Evolutionary conservation across 2,329 filamentous ascomycete genomes (phyloP), one percentile per base, ranked within the genome.

Genomic region (Mycosphaerelloides madeirae): DNA sequence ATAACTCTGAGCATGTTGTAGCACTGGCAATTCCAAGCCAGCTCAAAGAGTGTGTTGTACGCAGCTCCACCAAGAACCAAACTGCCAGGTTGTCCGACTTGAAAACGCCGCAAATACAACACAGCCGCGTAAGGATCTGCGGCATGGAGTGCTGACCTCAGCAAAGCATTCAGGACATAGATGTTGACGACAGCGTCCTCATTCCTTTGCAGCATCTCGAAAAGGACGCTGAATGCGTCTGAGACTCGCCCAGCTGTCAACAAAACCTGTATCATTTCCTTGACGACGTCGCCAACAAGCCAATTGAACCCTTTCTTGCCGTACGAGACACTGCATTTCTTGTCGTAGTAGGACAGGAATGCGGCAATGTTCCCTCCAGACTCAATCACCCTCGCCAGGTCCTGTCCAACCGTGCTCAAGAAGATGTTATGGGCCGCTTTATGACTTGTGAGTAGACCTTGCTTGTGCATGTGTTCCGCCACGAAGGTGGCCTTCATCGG

Each of bases 1-100:
- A 65, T 43, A 1, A 64, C 57, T 14, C 60, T 50, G n/a, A 60
- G 40, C 36, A 57, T 53, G 34, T 65, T 65, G 49, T 50, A 58
- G 38, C 49, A 53, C 7, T 46, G 43, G 5, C 37, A 16, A 3
- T 39, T 32, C 55, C 54, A 62, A 1, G 59, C 60, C 12, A 64
- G 35, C 6, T 28, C 28, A 31, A 58, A 61, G 2, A 64, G 52
- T 6, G 46, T 48, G 9, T 32, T 19, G 37, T 55, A 61, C 6
- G 48, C 53, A 11, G 40, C 8, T 6, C 19, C n/a, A 29, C 46
- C 33, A 15, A 48, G 52, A 14, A 42, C 19, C 9, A 53, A 22
- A 31, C 49, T 40, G 19, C 41, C 42, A 28, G 18, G n/a, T 29
- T 51, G 20, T n/a, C 44, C 40, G 8, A 49, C 39, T 29, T 31